These are phyloP conservation scores for Mrakia gelida DNA, from an alignment of 768 basidiomycete genomes.

Conservation along the genomic window DNA sequence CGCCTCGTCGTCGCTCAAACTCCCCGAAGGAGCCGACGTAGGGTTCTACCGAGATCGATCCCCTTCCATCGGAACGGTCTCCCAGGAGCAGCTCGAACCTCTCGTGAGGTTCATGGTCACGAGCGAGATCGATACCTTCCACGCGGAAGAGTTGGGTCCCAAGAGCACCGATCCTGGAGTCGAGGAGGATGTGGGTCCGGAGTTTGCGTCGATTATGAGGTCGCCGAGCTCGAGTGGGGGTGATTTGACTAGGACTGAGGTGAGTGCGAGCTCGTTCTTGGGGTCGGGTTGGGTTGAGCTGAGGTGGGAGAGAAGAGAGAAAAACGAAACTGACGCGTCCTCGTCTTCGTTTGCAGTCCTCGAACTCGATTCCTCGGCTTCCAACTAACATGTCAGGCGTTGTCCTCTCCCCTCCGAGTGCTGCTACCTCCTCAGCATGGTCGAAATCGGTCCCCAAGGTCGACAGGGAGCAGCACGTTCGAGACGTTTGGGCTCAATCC, in stretches of 20 bases:
- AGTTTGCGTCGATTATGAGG: conserved; percentile 30
- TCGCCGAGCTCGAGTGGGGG: conserved; percentile 19
- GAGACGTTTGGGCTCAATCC: conserved; percentile 26
- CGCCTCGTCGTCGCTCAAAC: neutral
- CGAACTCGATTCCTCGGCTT: conserved; percentile 9
- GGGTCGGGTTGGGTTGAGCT: neutral
- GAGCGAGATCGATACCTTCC: conserved; percentile 26
- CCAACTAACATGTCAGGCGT: neutral
- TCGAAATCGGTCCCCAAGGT: conserved; percentile 7
- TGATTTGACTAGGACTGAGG: conserved; percentile 12
- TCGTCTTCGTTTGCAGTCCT: neutral
- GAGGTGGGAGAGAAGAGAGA: neutral
- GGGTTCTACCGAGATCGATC: conserved; percentile 30
- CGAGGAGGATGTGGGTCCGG: conserved; percentile 15
- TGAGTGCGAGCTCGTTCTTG: neutral
- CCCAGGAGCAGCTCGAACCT: conserved; percentile 28
- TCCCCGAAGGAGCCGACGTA: conserved; percentile 20
- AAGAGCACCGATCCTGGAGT: conserved; percentile 25
- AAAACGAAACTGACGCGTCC: neutral
- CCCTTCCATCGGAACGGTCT: conserved; percentile 17
- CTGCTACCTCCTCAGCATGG: conserved; percentile 31
- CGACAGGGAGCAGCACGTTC: conserved; percentile 24
- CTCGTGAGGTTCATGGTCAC: conserved; percentile 31
- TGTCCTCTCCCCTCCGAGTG: conserved; percentile 29
- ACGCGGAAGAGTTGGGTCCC: conserved; percentile 19